Conservation (phyloP, 2,329 filamentous ascomycete species). For the Trichoderma sp. region DNA sequence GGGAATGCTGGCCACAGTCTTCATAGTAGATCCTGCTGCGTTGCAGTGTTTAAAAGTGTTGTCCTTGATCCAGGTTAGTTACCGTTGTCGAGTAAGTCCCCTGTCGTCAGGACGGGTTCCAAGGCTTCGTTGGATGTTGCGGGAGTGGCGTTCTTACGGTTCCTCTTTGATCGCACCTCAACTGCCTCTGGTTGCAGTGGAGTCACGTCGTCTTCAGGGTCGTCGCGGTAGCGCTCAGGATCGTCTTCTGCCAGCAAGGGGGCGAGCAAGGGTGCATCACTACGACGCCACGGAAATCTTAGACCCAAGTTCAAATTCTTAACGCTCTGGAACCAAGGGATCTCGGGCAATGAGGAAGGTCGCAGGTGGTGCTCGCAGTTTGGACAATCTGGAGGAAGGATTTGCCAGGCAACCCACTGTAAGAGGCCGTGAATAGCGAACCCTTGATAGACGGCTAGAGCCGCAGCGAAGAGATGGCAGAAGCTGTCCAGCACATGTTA, state of each 20-base stretch:
- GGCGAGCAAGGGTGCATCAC: slow-evolving; percentile 25
- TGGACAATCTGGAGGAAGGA: slow-evolving; percentile 40
- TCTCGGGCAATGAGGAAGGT: slow-evolving; percentile 34
- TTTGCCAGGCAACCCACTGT: slow-evolving; percentile 40
- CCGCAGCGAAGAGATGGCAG: slow-evolving; percentile 38
- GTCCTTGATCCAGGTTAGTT: slow-evolving; percentile 9
- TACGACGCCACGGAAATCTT: slow-evolving; percentile 19
- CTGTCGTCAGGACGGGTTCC: not conserved
- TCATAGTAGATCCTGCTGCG: not conserved
- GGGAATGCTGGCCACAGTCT: not conserved
- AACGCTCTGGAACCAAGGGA: slow-evolving; percentile 35
- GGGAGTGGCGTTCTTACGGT: slow-evolving; percentile 25
- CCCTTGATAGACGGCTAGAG: slow-evolving; percentile 39
- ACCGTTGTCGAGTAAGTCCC: not conserved
- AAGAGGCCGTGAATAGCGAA: slow-evolving; percentile 39
- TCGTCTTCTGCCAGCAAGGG: slow-evolving; percentile 27
- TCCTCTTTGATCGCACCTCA: slow-evolving; percentile 25
- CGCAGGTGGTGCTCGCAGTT: slow-evolving; percentile 40
- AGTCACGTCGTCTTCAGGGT: slow-evolving; percentile 19
- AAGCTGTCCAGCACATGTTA: slow-evolving; percentile 27
- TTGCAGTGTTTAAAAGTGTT: not conserved
- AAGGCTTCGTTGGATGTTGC: slow-evolving; percentile 18
- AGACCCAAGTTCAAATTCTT: slow-evolving; percentile 17
- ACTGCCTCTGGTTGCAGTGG: slow-evolving; percentile 24
- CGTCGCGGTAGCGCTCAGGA: slow-evolving; percentile 29